Percentiles rank a stretch among this genome's conserved stretches.
Evolutionary conservation across 2,329 filamentous ascomycete genomes (phyloP).

Genomic region (Aureobasidium sp.): DNA sequence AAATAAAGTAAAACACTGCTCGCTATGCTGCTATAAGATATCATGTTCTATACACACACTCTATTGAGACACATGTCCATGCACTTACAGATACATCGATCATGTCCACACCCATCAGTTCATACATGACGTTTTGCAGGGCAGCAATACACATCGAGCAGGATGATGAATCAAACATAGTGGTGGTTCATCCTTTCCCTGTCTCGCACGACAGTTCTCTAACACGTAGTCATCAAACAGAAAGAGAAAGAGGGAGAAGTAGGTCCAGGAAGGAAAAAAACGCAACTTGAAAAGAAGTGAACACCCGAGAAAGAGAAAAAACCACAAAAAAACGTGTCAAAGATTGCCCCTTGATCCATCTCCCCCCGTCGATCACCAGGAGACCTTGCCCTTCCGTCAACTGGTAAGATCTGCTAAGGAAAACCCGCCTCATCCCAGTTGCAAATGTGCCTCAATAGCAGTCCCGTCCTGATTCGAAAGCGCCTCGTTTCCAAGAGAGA

Average conservation of each 20-base stretch:
- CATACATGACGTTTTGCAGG: neutral
- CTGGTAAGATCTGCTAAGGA: neutral
- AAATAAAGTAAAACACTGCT: too few relatives aligned
- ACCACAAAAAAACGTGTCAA: neutral
- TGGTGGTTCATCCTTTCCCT: neutral
- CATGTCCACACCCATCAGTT: neutral
- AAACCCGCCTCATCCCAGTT: neutral
- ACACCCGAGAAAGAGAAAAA: neutral
- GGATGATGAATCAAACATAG: neutral
- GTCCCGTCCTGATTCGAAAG: slow-evolving; percentile 5
- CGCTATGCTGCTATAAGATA: too few relatives aligned
- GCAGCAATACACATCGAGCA: neutral
- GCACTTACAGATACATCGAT: too few relatives aligned
- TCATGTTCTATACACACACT: too few relatives aligned
- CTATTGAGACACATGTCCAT: too few relatives aligned
- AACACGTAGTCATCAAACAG: neutral
- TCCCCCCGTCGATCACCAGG: neutral
- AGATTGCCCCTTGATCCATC: slow-evolving; percentile 6
- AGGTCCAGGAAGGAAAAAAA: neutral
- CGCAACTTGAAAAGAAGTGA: neutral
- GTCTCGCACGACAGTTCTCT: too few relatives aligned
- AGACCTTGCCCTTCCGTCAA: neutral
- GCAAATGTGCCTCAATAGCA: neutral
- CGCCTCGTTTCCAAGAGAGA: slow-evolving; percentile 10
- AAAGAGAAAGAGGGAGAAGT: neutral